phyloP scores from a whole-genome alignment of 176 grass and related monocot species.

The Avena eriantha region DNA sequence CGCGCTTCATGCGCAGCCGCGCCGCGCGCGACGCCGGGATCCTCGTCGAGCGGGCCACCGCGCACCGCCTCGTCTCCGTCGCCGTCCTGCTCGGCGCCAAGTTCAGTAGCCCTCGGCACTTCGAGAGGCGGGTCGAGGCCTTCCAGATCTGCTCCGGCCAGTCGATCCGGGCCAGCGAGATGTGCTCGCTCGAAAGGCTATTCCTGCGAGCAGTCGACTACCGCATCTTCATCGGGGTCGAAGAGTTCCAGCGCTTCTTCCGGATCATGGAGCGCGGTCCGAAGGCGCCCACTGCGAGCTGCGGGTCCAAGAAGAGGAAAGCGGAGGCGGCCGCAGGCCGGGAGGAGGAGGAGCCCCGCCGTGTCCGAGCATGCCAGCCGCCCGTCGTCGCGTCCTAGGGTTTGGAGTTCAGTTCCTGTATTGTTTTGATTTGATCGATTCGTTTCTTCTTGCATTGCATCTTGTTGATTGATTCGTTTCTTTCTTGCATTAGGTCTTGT shows the following conservation, averaged over 20 bases:
- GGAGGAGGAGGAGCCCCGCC: not conserved
- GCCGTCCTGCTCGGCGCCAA: not conserved
- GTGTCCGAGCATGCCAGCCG: constrained; percentile 4
- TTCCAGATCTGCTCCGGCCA: not conserved
- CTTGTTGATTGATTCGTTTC: too few relatives aligned
- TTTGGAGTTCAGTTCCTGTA: not conserved
- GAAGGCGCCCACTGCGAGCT: not conserved
- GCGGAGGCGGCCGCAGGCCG: not conserved
- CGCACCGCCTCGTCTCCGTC: not conserved
- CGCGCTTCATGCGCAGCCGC: not conserved
- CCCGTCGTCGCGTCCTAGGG: not conserved
- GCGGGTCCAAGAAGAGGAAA: not conserved
- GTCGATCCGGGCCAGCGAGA: not conserved
- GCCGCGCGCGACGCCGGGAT: not conserved
- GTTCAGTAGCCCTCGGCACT: not conserved
- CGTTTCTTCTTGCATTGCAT: not conserved
- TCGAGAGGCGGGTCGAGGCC: not conserved
- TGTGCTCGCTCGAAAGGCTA: not conserved
- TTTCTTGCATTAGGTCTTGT: not conserved
- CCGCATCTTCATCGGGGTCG: not conserved
- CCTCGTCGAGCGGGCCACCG: constrained; percentile 5
- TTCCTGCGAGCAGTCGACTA: constrained; percentile 9
- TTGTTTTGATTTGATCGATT: not conserved
- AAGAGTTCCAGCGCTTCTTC: constrained; percentile 14
- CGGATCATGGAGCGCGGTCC: not conserved